A percentile compares a stretch with the other conserved stretches of the same genome.
Conservation (phyloP, 208 protist genomes). For the Naegleria gruberi region DNA sequence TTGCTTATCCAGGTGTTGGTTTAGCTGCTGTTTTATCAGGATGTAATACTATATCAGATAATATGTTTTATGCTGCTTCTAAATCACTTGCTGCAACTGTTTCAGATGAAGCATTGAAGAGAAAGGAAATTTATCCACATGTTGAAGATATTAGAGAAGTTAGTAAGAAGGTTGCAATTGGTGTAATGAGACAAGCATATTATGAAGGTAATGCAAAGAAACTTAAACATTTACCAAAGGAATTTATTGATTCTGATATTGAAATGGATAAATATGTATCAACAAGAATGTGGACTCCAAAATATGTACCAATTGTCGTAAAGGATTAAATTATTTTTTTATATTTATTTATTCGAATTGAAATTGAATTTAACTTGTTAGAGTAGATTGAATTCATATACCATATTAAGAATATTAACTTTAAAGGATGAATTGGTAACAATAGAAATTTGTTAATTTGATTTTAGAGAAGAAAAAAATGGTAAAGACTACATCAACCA, state of each 20-base stretch:
- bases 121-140: background rate
- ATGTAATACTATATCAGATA: constrained; percentile 25
- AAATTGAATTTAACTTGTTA: no score
- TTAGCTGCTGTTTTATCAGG: constrained; percentile 53
- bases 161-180: background rate
- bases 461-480: no score
- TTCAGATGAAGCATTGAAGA: background rate
- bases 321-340: background rate
- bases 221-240: background rate
- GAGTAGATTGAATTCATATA: no score
- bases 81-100: background rate
- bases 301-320: background rate
- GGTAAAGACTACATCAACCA: no score
- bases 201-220: background rate
- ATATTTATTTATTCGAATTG: no score
- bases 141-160: background rate
- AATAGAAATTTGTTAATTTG: no score
- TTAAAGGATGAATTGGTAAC: no score
- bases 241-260: background rate
- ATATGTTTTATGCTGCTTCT: background rate
- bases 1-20: constrained; percentile 87
- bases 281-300: background rate
- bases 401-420: no score
- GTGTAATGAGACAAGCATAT: background rate
- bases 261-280: background rate